Evolutionary conservation across 345 rosid species (phyloP).

Genomic region (Tarenaya hassleriana): DNA sequence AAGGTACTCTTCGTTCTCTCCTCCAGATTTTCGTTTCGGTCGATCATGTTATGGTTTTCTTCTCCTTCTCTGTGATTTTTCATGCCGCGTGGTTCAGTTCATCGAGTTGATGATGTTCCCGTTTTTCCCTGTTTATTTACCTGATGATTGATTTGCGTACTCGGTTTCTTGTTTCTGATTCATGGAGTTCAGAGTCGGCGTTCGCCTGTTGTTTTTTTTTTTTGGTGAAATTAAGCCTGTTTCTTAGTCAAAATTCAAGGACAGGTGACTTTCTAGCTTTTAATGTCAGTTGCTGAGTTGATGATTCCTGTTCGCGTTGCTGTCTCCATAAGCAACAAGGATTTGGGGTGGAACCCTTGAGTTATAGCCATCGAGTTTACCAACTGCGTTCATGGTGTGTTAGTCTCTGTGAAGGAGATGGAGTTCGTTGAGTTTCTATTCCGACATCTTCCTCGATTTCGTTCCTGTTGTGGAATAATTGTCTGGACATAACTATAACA

Average conservation of each 20-base stretch:
- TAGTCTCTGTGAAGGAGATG: too few relatives aligned
- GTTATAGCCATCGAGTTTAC: constrained; percentile 22
- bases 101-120: constrained; percentile 19
- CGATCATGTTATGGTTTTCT: too few relatives aligned
- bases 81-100: neutral
- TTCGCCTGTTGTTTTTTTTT: constrained; percentile 9
- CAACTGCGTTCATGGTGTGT: constrained; percentile 11
- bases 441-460: too few relatives aligned
- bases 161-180: constrained; percentile 5
- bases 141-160: constrained; percentile 9
- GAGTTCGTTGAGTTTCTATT: neutral
- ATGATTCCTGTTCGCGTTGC: constrained; percentile 15
- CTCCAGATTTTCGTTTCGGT: too few relatives aligned
- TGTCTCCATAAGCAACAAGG: too few relatives aligned
- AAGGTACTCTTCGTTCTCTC: constrained; percentile 20
- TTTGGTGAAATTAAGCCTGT: neutral
- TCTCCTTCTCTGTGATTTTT: neutral
- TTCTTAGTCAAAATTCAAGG: neutral
- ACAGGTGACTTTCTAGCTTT: constrained; percentile 1
- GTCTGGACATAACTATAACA: too few relatives aligned
- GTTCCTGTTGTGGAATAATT: too few relatives aligned
- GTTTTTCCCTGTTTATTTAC: neutral
- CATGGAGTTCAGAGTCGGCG: neutral
- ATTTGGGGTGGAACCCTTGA: constrained; percentile 4
- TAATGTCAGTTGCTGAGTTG: constrained; percentile 11